These are phyloP conservation scores for Clavariopsis aquatica DNA, from an alignment of 495 filamentous ascomycete genomes.

Conservation along the genomic window DNA sequence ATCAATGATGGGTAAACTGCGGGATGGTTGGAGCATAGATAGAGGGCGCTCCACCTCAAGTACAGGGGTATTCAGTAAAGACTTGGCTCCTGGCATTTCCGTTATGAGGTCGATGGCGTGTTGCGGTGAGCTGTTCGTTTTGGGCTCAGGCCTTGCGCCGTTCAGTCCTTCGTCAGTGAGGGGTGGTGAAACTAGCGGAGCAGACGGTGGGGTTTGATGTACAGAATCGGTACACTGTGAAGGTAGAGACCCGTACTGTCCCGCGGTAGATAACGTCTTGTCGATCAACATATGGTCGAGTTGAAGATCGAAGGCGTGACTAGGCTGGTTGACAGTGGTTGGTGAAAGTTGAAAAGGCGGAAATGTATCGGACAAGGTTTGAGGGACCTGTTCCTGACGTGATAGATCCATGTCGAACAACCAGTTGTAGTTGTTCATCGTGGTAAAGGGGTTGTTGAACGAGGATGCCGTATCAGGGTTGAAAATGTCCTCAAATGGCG, in stretches of 20 bases:
- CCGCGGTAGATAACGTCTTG: constrained; percentile 10
- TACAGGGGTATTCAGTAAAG: background rate
- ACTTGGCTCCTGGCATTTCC: background rate
- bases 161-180: constrained; percentile 15
- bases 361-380: constrained; percentile 18
- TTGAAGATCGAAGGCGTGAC: constrained; percentile 16
- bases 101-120: background rate
- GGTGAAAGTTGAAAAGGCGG: constrained; percentile 15
- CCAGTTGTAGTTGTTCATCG: constrained; percentile 59
- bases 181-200: constrained; percentile 21
- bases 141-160: background rate
- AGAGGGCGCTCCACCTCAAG: constrained; percentile 37
- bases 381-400: constrained; percentile 10
- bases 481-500: constrained; percentile 49
- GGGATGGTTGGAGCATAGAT: constrained; percentile 45
- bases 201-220: constrained; percentile 6
- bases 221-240: constrained; percentile 19
- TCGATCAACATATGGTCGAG: constrained; percentile 18
- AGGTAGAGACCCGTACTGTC: constrained; percentile 14
- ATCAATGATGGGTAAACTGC: constrained; percentile 42
- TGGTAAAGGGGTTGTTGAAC: constrained; percentile 61
- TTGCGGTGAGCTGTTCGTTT: background rate
- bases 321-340: constrained; percentile 12
- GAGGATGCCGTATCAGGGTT: constrained; percentile 52
- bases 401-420: constrained; percentile 50